A percentile compares a stretch with the other conserved stretches of the same genome.
phyloP scores from a whole-genome alignment of 257 asterid genomes.

The Solanum commersonii region DNA sequence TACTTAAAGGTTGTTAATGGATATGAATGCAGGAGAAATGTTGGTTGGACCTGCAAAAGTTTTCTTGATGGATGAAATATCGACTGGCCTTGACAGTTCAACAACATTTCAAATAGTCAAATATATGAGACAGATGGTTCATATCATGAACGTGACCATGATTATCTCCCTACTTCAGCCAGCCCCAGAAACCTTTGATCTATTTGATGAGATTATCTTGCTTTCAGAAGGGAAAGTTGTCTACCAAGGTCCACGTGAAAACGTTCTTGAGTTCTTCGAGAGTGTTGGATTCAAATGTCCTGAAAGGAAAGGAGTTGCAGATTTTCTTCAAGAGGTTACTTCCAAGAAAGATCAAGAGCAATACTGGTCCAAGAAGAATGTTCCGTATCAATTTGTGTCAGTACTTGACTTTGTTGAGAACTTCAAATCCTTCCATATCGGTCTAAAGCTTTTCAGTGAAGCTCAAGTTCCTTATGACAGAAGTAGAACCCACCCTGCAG shows the following conservation, averaged over 20 bases:
- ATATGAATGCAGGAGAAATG: conserved; percentile 45
- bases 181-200: conserved; percentile 58
- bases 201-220: conserved; percentile 53
- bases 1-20: not conserved
- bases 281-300: conserved; percentile 60
- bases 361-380: conserved; percentile 45
- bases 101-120: conserved; percentile 61
- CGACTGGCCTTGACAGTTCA: conserved; percentile 67
- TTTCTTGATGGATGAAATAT: conserved; percentile 61
- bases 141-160: conserved; percentile 57
- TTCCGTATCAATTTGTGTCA: conserved; percentile 30
- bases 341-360: conserved; percentile 65
- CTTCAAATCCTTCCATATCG: conserved; percentile 35
- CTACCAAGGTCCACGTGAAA: conserved; percentile 62
- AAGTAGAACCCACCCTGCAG: conserved; percentile 53
- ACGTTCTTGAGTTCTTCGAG: conserved; percentile 48
- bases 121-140: conserved; percentile 61
- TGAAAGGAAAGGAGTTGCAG: conserved; percentile 60
- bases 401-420: conserved; percentile 29
- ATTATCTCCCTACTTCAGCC: conserved; percentile 67
- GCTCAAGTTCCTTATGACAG: conserved; percentile 42
- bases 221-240: conserved; percentile 53
- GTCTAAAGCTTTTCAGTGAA: conserved; percentile 34
- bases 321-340: conserved; percentile 63
- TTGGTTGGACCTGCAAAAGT: conserved; percentile 72